Evolutionary conservation across 2,329 filamentous ascomycete genomes (phyloP), one percentile per base, ranked within the genome.

Genomic region (Grosmannia serpens): DNA sequence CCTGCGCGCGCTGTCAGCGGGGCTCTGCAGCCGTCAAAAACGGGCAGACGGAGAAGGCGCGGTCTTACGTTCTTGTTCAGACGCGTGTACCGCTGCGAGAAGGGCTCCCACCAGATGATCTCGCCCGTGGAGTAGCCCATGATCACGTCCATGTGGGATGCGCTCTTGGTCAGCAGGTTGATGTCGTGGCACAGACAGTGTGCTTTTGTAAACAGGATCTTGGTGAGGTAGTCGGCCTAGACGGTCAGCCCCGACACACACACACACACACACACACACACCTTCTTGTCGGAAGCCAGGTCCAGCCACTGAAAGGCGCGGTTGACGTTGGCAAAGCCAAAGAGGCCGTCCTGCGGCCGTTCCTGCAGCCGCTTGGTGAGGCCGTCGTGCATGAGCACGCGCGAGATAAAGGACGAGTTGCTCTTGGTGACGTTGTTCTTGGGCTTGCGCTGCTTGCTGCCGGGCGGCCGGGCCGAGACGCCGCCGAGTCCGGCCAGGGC

Each of bases 401-500:
- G 79, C n/a, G 92, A 96, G 33, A 99, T 94, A 69, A 96, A 99
- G 0, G 92, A 96, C 11, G 94, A 99, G 71, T 96, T 97, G 74
- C 91, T 97, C 77, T 99, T 99, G 56, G 92, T 86, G 71, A 99
- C 94, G 71, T 95, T 97, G 73, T 92, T 97, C 79, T 97, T 99
- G 2, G 94, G 94, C 71, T 99, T 99, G 68, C 86, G 83, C 69
- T 84, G 82, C 77, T 96, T 96, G 63, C 82, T 50, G 56, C 61
- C 84, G 47, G 82, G 80, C 67, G 91, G 89, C 67, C 89, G 41
- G 1, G 41, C 90, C 33, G 79, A 77, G 56, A 80, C 79, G 22
- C 79, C 77, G 3, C 79, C 76, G 29, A 89, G 80, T 66, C 94
- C 89, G 9, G 92, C 92, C 71, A 96, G 96, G 1, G 17, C 24